Evolutionary conservation across 441 rosid genomes (phyloP).

Genomic region (Populus hybrid): DNA sequence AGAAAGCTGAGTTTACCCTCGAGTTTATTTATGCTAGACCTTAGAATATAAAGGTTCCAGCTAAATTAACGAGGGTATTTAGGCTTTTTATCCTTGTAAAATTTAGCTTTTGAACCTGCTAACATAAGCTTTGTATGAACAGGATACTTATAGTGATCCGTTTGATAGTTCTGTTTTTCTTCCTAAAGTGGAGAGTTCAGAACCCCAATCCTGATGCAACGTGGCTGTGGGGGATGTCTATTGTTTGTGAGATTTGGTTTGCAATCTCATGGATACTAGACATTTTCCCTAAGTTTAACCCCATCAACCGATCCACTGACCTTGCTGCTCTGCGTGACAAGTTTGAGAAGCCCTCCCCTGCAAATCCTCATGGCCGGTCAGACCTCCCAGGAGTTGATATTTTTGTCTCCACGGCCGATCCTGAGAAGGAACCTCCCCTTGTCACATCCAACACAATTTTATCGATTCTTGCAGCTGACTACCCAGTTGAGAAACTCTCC

Average conservation of each 20-base stretch:
- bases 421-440: constrained; percentile 82
- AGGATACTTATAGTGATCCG: constrained; percentile 63
- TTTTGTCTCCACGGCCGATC: constrained; percentile 83
- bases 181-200: constrained; percentile 62
- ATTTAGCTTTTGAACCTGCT: background rate
- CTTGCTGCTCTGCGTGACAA: constrained; percentile 66
- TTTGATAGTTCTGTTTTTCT: constrained; percentile 46
- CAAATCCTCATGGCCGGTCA: constrained; percentile 78
- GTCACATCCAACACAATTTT: constrained; percentile 81
- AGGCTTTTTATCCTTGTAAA: constrained; percentile 2
- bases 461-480: constrained; percentile 69
- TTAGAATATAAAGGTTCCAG: background rate
- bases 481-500: constrained; percentile 73
- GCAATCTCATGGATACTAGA: constrained; percentile 88
- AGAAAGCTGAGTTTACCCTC: background rate
- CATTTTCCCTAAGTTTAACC: constrained; percentile 74
- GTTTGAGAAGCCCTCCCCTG: constrained; percentile 62
- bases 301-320: constrained; percentile 78
- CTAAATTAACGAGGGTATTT: background rate
- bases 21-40: background rate
- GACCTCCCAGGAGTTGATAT: constrained; percentile 82
- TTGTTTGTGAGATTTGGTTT: constrained; percentile 87
- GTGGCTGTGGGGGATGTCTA: constrained; percentile 85
- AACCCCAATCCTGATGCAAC: constrained; percentile 80
- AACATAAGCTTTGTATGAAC: constrained; percentile 2